Base-by-base conservation (phyloP, 441 rosid genomes). In the Isatis lusitanica region DNA sequence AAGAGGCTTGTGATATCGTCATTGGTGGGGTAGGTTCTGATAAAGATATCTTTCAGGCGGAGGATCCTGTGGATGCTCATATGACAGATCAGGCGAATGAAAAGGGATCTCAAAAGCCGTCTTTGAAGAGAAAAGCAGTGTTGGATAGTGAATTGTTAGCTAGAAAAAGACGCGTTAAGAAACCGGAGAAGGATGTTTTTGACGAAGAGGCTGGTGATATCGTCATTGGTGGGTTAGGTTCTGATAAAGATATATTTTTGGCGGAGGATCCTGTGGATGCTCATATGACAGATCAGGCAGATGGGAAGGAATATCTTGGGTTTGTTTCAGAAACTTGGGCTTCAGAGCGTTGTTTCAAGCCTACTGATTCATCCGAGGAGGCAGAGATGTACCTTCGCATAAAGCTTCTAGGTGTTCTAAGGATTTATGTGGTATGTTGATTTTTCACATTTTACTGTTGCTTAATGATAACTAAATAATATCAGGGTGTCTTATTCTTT, bases 331-430 rank as follows among this genome's bases (percentile, higher is more conserved):
- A 91, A 66, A 81, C 91, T 67, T 95, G 98, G 99, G 86, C 71
- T 76, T 76, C 79, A 60, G 85, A 87, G 69, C 56, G 53, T 11
- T 77, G 81, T 65, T 78, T 77, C 30, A 60, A 60, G 73, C 75
- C 84, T 63, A 31, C 75, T 66, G 47, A 78, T 68, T 75, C 88
- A 17, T 52, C 78, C 10, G 80, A 80, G 78, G 90, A 93, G 81
- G 90, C 85, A 48, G 93, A 88, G 62, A 77, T 84, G 66, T 82
- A 73, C 74, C 86, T 88, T 77, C 84, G 76, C 71, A 82, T 92
- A 63, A 95, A 85, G 87, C 86, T 95, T 73, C 83, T 93, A 57
- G 97, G 91, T 63, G 85, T 89, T 63, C 86, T 95, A 66, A 88
- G 68, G 70, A 73, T 88, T 26, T 95, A 91, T 84, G 81, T 85